A percentile compares a stretch with the other conserved stretches of the same genome.
Conservation (phyloP, 139 green algal species). For the Diplosphaera chodatii region DNA sequence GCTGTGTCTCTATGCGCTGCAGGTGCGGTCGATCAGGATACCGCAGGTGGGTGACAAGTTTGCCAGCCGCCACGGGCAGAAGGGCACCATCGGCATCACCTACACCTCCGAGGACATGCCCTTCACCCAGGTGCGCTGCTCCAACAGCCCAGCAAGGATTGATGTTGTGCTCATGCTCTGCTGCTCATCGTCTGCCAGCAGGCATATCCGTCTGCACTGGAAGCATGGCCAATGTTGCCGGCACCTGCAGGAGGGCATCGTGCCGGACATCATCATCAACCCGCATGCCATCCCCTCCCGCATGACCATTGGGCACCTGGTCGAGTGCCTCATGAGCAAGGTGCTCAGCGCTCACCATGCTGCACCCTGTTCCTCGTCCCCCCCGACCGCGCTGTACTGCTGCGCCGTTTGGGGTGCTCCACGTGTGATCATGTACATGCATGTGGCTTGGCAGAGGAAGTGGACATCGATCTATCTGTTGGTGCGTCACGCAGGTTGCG, state of each 20-base stretch:
- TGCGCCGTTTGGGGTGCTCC: no score
- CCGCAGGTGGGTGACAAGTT: constrained; percentile 99
- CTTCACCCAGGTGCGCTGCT: constrained; percentile 35
- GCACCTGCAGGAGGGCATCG: constrained; percentile 70
- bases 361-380: no score
- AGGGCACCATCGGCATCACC: constrained; percentile 95
- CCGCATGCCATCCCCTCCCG: constrained; percentile 96
- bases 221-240: no score
- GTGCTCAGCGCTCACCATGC: constrained; percentile 22
- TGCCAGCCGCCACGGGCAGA: constrained; percentile 92
- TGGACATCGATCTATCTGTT: no score
- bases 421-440: no score
- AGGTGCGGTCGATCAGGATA: constrained; percentile 87
- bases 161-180: no score
- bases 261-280: constrained; percentile 98
- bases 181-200: no score
- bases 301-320: constrained; percentile 98
- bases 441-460: no score
- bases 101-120: constrained; percentile 88
- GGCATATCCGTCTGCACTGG: no score
- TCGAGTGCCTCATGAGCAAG: constrained; percentile 98
- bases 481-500: constrained; percentile 49
- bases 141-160: no score
- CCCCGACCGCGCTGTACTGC: no score
- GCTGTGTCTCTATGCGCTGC: not conserved